A percentile compares a stretch with the other conserved stretches of the same genome.
These are phyloP conservation scores for Starmerella vitae DNA, from an alignment of 805 yeast species.

Conservation along the genomic window DNA sequence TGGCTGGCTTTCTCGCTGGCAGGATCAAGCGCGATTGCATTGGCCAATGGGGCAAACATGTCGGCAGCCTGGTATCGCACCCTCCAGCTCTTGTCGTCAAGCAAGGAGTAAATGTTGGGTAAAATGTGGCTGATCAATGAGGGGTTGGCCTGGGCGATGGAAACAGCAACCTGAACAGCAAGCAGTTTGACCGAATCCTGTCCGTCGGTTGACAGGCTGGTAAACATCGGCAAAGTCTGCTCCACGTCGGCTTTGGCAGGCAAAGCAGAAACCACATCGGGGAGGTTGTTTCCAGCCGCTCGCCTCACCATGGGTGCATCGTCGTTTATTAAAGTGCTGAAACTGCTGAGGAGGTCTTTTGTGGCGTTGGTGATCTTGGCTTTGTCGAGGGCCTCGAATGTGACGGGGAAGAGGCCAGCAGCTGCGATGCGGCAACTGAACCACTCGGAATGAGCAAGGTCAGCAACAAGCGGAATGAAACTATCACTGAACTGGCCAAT, in stretches of 20 bases:
- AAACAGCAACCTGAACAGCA: slow-evolving; percentile 73
- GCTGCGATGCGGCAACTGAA: slow-evolving; percentile 84
- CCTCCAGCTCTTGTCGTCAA: slow-evolving; percentile 91
- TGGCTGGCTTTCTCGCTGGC: slow-evolving; percentile 39
- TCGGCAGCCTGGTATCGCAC: slow-evolving; percentile 98
- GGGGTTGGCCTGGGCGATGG: slow-evolving; percentile 41
- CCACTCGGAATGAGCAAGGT: slow-evolving; percentile 83
- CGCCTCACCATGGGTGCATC: slow-evolving; percentile 98
- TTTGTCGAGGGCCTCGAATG: slow-evolving; percentile 29
- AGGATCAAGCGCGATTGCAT: slow-evolving; percentile 33
- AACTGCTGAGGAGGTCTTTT: slow-evolving; percentile 50
- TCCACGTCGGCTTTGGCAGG: slow-evolving; percentile 31
- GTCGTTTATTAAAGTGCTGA: slow-evolving; percentile 61
- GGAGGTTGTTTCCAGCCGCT: slow-evolving; percentile 78
- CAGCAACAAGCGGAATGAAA: slow-evolving; percentile 63
- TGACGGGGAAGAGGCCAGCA: slow-evolving; percentile 71
- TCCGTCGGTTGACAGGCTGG: slow-evolving; percentile 59
- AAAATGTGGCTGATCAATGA: slow-evolving; percentile 21
- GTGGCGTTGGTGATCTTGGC: slow-evolving; percentile 28
- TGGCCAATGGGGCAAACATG: slow-evolving; percentile 61
- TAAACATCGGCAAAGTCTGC: slow-evolving; percentile 67
- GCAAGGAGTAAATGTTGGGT: slow-evolving; percentile 47
- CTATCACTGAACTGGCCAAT: slow-evolving; percentile 47
- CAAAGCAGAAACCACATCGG: slow-evolving; percentile 52
- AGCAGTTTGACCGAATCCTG: slow-evolving; percentile 93